A percentile compares a stretch with the other conserved stretches of the same genome.
Conservation (phyloP, 1,139 yeast genomes). For the Pichia sp. region DNA sequence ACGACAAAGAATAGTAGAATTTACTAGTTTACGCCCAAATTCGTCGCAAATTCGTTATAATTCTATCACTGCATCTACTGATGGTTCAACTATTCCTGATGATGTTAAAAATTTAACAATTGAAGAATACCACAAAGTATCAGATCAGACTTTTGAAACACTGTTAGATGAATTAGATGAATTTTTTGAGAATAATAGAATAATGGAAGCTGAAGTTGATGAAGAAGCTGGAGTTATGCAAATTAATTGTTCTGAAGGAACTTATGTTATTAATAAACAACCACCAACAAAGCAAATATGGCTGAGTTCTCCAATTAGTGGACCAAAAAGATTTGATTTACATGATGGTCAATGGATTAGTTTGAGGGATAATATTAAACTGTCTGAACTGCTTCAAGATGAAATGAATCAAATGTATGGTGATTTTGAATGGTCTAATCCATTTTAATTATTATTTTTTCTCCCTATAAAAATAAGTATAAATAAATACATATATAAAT, state of each 20-base stretch:
- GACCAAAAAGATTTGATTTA: constrained; percentile 72
- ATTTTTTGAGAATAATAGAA: constrained; percentile 44
- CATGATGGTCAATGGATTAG: constrained; percentile 56
- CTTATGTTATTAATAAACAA: constrained; percentile 86
- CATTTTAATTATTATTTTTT: constrained; percentile 3
- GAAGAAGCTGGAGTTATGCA: constrained; percentile 76
- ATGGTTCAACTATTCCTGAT: constrained; percentile 46
- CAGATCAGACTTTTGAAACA: constrained; percentile 60
- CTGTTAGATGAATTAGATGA: constrained; percentile 59
- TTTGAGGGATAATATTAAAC: constrained; percentile 46
- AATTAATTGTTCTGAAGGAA: constrained; percentile 60
- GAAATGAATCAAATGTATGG: constrained; percentile 41
- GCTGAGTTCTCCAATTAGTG: constrained; percentile 89
- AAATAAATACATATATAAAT: background rate
- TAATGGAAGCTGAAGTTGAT: constrained; percentile 69
- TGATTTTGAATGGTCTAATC: constrained; percentile 19
- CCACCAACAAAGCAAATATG: constrained; percentile 93
- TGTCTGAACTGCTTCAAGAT: constrained; percentile 41
- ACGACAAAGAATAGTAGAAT: background rate
- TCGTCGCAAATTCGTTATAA: constrained; percentile 17
- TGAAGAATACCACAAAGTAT: constrained; percentile 48
- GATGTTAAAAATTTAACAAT: constrained; percentile 42
- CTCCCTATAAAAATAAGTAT: background rate
- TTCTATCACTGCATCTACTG: constrained; percentile 33
- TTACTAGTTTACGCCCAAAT: too few species aligned